phyloP scores from a whole-genome alignment of 2,329 filamentous ascomycete genomes.

The Nothopassalora personata region DNA sequence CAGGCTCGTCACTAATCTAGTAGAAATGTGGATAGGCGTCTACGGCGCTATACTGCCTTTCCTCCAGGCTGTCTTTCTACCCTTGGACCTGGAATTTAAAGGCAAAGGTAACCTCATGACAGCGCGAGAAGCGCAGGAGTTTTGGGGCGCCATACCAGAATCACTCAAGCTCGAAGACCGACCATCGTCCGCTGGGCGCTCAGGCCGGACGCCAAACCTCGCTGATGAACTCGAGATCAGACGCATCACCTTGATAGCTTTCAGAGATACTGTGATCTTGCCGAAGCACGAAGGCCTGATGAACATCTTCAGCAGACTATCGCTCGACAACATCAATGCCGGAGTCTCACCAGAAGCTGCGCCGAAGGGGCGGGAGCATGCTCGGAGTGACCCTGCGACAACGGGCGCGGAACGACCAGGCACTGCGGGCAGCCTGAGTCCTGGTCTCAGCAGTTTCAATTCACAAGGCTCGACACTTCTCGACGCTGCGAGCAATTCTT shows the following conservation, averaged over 20 bases:
- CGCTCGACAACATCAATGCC: slow-evolving; percentile 64
- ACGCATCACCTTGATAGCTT: slow-evolving; percentile 80
- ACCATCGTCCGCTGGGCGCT: slow-evolving; percentile 37
- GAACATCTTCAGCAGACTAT: slow-evolving; percentile 82
- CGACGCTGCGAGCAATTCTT: slow-evolving; percentile 52
- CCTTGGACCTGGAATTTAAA: slow-evolving; percentile 86
- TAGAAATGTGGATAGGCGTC: slow-evolving; percentile 90
- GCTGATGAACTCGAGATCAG: slow-evolving; percentile 72
- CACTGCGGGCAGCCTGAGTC: slow-evolving; percentile 72
- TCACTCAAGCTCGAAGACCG: slow-evolving; percentile 38
- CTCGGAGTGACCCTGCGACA: slow-evolving; percentile 29
- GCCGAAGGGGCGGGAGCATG: slow-evolving; percentile 25
- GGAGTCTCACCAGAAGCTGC: slow-evolving; percentile 35
- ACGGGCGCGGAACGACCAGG: slow-evolving; percentile 39
- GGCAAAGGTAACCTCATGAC: slow-evolving; percentile 76
- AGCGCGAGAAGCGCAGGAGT: slow-evolving; percentile 73
- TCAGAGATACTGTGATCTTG: slow-evolving; percentile 82
- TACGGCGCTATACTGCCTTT: slow-evolving; percentile 89
- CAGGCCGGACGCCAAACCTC: slow-evolving; percentile 36
- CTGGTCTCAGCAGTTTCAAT: slow-evolving; percentile 70
- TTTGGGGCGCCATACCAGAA: slow-evolving; percentile 70
- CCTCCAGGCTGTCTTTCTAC: slow-evolving; percentile 90
- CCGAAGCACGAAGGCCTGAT: slow-evolving; percentile 85
- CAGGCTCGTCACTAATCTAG: slow-evolving; percentile 78
- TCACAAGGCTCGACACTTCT: slow-evolving; percentile 74